phyloP scores from a whole-genome alignment of 306 rosid species.

The Gastrolobium villosum region DNA sequence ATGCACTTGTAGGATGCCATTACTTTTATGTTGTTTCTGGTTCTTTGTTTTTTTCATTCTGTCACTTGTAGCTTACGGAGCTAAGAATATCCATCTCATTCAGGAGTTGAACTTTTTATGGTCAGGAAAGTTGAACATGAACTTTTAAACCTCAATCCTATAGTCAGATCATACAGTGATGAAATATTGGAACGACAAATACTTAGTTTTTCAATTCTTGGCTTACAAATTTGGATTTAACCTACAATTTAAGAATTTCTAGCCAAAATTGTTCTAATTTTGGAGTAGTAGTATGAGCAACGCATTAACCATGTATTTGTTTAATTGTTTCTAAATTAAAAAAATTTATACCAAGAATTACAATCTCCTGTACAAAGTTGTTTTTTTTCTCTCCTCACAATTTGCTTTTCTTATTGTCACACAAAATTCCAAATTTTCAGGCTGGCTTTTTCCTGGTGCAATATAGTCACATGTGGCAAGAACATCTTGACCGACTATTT shows the following conservation, averaged over 20 bases:
- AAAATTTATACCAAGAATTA: not conserved
- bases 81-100: slow-evolving; percentile 15
- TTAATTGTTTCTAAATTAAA: slow-evolving; percentile 1
- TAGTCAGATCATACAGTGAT: not conserved
- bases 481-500: slow-evolving; percentile 80
- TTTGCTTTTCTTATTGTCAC: slow-evolving; percentile 17
- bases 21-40: slow-evolving; percentile 21
- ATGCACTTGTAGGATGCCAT: slow-evolving; percentile 23
- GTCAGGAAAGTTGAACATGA: not conserved
- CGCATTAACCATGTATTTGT: not conserved
- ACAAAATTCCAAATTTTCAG: slow-evolving; percentile 59
- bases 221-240: not conserved
- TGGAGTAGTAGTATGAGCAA: not conserved
- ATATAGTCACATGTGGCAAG: slow-evolving; percentile 84
- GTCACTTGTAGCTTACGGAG: not conserved
- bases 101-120: not conserved
- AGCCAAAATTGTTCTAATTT: not conserved
- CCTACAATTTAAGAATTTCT: not conserved
- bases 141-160: slow-evolving; percentile 7
- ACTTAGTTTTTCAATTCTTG: not conserved
- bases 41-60: slow-evolving; percentile 26
- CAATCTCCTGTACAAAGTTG: not conserved
- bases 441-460: slow-evolving; percentile 95
- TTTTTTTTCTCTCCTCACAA: not conserved
- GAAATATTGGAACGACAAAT: slow-evolving; percentile 14